phyloP scores from a whole-genome alignment of 2,329 filamentous ascomycete species.

The Trichoderma endophyticum region DNA sequence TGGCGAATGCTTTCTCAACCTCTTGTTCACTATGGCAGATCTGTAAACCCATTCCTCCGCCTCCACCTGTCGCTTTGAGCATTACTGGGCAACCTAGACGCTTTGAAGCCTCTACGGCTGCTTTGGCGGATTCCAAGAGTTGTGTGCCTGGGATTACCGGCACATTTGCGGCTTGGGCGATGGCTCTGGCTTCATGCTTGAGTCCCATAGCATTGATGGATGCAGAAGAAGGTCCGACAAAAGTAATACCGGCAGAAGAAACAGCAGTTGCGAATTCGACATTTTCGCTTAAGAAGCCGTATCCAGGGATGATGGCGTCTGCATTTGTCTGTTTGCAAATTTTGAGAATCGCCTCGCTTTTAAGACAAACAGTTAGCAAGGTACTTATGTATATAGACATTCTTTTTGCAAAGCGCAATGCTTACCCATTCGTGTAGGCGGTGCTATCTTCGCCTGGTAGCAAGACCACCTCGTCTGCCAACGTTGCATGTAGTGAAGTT shows the following conservation, averaged over 20 bases:
- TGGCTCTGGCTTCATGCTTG: background rate
- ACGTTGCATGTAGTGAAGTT: background rate
- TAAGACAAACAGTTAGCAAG: background rate
- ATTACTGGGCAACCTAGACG: background rate
- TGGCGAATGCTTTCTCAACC: background rate
- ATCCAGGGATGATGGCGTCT: background rate
- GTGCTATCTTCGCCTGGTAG: background rate
- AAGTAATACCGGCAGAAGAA: background rate
- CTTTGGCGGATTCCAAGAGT: background rate
- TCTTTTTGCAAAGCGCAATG: background rate
- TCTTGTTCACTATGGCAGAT: background rate
- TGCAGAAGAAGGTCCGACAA: background rate
- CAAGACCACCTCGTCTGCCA: background rate
- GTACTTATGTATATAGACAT: background rate
- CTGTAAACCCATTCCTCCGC: background rate
- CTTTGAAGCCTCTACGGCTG: background rate
- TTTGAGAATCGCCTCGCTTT: background rate
- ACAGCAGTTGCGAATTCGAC: background rate
- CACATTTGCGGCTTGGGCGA: background rate
- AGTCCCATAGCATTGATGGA: background rate
- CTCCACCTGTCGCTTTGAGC: background rate
- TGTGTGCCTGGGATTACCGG: background rate
- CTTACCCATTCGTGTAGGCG: background rate
- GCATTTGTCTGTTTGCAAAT: background rate
- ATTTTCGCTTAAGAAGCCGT: background rate